These are phyloP conservation scores for Pyronema domesticum DNA, from an alignment of 495 filamentous ascomycete genomes.

Conservation along the genomic window DNA sequence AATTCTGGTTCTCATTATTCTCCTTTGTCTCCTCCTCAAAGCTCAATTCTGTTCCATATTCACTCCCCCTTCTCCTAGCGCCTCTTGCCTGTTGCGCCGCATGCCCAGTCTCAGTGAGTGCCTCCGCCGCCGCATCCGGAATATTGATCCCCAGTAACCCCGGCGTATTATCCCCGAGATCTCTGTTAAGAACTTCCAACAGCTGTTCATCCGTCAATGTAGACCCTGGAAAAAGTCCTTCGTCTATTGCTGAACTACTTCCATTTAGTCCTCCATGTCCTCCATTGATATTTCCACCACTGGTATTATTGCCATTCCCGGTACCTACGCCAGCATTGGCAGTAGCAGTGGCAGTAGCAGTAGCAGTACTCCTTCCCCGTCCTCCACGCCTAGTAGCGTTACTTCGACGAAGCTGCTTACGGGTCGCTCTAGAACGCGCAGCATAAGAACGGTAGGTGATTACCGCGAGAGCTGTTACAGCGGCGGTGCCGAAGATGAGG, in stretches of 20 bases:
- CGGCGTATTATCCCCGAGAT: not conserved
- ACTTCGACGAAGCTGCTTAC: not conserved
- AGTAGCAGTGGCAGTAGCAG: not conserved
- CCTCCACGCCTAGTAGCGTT: constrained; percentile 1
- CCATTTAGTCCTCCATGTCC: no score
- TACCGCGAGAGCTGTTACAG: not conserved
- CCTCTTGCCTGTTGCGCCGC: constrained; percentile 20
- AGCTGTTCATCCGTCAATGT: constrained; percentile 15
- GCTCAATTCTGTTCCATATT: constrained; percentile 13
- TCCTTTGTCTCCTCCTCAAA: constrained; percentile 26
- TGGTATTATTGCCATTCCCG: not conserved
- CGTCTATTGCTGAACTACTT: constrained; percentile 4
- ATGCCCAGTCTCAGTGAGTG: constrained; percentile 16
- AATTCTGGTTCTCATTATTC: constrained; percentile 34
- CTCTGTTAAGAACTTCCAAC: constrained; percentile 4
- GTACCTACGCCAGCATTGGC: not conserved
- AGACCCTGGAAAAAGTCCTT: constrained; percentile 5
- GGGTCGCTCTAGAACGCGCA: not conserved
- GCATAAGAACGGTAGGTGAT: not conserved
- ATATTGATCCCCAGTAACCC: constrained; percentile 6
- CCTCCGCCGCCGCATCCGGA: constrained; percentile 12
- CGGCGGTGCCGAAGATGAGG: not conserved
- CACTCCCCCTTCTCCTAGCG: constrained; percentile 10
- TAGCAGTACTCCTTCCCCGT: no score
- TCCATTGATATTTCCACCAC: no score